Base-by-base conservation (phyloP, 139 green algal species). In the Prasinococcaceae sp. region DNA sequence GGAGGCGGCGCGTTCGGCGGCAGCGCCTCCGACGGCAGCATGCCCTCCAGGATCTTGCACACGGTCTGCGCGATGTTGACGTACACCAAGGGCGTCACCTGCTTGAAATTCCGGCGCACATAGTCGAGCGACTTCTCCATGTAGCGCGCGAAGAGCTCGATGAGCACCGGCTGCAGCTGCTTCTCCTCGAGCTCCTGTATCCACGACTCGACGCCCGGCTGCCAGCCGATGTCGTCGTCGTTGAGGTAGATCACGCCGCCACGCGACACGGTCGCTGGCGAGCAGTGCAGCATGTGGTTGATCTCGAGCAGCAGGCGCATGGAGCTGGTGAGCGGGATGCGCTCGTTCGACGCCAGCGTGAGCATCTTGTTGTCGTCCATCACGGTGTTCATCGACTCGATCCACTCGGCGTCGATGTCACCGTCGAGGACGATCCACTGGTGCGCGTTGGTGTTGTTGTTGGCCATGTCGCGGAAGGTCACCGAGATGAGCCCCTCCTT, bases 381-480 rank as follows among this genome's bases (percentile, higher is more conserved):
- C 12, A 94, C 85, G 0, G 85, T 94, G 79, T 94, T 94, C 80
- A 92, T 90, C 17, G 66, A 83, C 76, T 90, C 79, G 50, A 89
- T 85, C 80, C 80, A 88, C 73, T 88, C 79, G 3, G 84, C 83
- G 48, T 94, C 84, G 50, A 94, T 93, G 69, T 94, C 85, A 28
- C 85, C 85, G 48, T 94, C 85, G 41, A 94, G 75, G 47, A 94
- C 81, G 53, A 94, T 93, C 85, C 85, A 94, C 65, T 94, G 84
- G 72, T 94, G 84, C 58, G 80, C 78, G 67, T 79, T 78, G 46
- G 65, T 74, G 50, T 63, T 77, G 69, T 87, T 88, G 67, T 84
- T 84, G 49, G 76, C 70, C 68, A 86, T 81, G 72, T 89, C 78
- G 47, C 83, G 77, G 74, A 88, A 92, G 9, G 75, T 89, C 17